These are phyloP conservation scores for Jackrogersella multiformis DNA, from an alignment of 495 filamentous ascomycete genomes.

Conservation along the genomic window DNA sequence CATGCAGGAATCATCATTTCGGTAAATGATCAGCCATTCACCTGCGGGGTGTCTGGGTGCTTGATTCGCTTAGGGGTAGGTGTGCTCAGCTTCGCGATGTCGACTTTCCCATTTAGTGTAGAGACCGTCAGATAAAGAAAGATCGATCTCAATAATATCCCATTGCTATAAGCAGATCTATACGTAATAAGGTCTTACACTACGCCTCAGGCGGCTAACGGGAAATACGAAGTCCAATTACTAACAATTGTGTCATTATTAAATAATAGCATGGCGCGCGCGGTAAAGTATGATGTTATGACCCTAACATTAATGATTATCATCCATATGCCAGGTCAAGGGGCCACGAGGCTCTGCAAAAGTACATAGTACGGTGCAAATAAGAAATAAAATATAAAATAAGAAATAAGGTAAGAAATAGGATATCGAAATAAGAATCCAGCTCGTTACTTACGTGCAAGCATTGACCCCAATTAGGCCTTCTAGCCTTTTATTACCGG, in stretches of 20 bases:
- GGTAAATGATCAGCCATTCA: slow-evolving; percentile 34
- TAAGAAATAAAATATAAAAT: too few relatives aligned
- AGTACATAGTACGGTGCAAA: background rate
- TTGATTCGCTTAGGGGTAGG: slow-evolving; percentile 33
- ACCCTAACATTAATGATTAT: background rate
- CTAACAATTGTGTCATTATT: slow-evolving; percentile 5
- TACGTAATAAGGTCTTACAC: too few relatives aligned
- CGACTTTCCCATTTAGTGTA: slow-evolving; percentile 33
- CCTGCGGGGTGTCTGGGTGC: slow-evolving; percentile 24
- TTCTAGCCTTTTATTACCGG: slow-evolving; percentile 14
- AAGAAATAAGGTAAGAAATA: background rate
- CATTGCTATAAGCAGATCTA: too few relatives aligned
- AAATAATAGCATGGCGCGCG: slow-evolving; percentile 18
- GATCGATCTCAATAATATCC: slow-evolving; percentile 30
- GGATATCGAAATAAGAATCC: too few relatives aligned
- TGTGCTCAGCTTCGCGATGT: slow-evolving; percentile 25
- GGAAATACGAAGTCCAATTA: slow-evolving; percentile 22
- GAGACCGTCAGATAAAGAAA: slow-evolving; percentile 25
- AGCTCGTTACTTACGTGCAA: too few relatives aligned
- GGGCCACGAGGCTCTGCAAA: slow-evolving; percentile 1
- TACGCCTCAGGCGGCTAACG: slow-evolving; percentile 23
- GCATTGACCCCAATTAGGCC: slow-evolving; percentile 23
- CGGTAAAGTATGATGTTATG: slow-evolving; percentile 22
- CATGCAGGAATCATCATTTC: slow-evolving; percentile 31
- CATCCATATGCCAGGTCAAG: slow-evolving; percentile 1